phyloP scores from a whole-genome alignment of 345 rosid species.

The Rhodamnia rubescens region DNA sequence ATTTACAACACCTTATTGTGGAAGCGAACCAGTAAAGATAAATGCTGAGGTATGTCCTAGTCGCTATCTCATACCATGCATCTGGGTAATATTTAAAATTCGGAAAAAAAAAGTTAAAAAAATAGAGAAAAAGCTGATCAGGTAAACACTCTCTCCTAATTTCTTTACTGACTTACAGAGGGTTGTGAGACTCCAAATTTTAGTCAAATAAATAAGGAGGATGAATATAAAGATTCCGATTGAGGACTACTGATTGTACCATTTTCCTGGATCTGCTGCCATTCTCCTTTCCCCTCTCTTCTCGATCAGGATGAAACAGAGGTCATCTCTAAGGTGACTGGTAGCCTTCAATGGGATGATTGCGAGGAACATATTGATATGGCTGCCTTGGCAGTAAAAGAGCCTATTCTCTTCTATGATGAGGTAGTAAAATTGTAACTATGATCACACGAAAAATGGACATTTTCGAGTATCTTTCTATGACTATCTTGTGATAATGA shows the following conservation, averaged over 20 bases:
- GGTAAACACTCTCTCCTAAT: neutral
- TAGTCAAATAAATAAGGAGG: neutral
- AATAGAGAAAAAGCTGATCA: neutral
- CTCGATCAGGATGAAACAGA: conserved; percentile 24
- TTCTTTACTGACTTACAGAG: neutral
- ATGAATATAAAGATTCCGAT: neutral
- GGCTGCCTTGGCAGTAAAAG: conserved; percentile 65
- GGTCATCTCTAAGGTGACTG: conserved; percentile 7
- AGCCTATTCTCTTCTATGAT: conserved; percentile 96
- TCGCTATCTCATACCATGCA: neutral
- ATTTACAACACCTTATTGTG: conserved; percentile 85
- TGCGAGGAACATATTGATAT: conserved; percentile 64
- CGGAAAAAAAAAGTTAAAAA: neutral
- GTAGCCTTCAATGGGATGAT: conserved; percentile 66
- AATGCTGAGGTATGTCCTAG: conserved; percentile 26
- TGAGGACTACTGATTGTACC: neutral
- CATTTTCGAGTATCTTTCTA: neutral
- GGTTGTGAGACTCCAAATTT: neutral
- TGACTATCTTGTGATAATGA: neutral
- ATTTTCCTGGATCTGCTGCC: neutral
- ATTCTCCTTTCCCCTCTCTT: neutral
- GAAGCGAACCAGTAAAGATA: conserved; percentile 54
- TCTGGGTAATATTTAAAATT: neutral
- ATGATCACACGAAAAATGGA: neutral
- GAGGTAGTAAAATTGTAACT: conserved; percentile 33